phyloP scores from a whole-genome alignment of 441 rosid species.

The Flueggea neowawraea region DNA sequence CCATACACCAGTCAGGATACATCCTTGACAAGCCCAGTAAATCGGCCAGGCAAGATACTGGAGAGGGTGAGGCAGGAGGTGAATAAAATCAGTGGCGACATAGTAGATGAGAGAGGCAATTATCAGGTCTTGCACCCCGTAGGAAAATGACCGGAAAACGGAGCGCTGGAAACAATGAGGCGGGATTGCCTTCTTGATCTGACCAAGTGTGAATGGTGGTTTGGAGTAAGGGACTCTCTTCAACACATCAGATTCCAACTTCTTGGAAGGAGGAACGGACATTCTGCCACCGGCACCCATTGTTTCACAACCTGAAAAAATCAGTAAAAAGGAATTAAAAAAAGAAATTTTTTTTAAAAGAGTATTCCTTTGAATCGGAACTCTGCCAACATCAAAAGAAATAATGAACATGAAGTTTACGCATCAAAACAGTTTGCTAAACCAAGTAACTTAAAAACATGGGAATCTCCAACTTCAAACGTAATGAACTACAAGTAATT shows the following conservation, averaged over 20 bases:
- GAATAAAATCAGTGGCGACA: conserved; percentile 62
- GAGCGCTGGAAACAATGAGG: conserved; percentile 89
- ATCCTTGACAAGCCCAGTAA: conserved; percentile 84
- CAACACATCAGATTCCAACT: conserved; percentile 31
- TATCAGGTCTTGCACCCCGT: conserved; percentile 54
- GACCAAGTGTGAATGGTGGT: conserved; percentile 76
- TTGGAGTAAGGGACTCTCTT: conserved; percentile 62
- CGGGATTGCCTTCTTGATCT: conserved; percentile 85
- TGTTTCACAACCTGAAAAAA: conserved; percentile 30
- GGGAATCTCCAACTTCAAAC: no score
- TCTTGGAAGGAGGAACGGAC: conserved; percentile 54
- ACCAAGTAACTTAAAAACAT: no score
- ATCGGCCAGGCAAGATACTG: conserved; percentile 77
- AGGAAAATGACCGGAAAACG: conserved; percentile 73
- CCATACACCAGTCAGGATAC: conserved; percentile 90
- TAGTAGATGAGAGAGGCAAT: conserved; percentile 61
- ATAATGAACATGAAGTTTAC: no score
- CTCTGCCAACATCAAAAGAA: no score
- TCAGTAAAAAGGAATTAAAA: background rate
- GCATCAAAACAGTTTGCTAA: no score
- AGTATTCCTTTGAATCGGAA: no score
- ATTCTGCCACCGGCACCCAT: conserved; percentile 99
- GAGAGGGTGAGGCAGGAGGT: conserved; percentile 55
- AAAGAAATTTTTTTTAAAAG: no score
- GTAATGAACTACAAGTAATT: no score